A percentile compares a stretch with the other conserved stretches of the same genome.
These are phyloP conservation scores for Phytopythium chamaehyphon DNA, from an alignment of 352 stramenopile species.

Conservation along the genomic window DNA sequence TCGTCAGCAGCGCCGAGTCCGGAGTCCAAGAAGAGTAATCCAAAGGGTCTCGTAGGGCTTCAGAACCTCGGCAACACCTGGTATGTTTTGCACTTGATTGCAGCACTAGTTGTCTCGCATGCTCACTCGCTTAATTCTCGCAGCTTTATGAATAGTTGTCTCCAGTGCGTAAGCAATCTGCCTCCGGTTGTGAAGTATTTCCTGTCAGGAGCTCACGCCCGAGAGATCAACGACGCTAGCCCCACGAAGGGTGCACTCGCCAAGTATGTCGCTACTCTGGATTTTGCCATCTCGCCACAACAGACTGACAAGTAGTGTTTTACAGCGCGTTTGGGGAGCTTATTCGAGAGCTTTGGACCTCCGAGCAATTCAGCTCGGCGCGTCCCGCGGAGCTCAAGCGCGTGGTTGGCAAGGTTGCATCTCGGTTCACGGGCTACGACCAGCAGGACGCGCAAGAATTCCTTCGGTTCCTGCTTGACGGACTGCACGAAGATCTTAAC, in stretches of 20 bases:
- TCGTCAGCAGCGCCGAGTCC: constrained; percentile 7
- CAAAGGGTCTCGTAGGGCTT: constrained; percentile 49
- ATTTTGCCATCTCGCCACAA: background rate
- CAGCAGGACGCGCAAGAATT: constrained; percentile 91
- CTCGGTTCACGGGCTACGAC: constrained; percentile 76
- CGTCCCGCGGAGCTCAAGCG: constrained; percentile 66
- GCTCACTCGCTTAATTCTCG: background rate
- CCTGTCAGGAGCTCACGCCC: constrained; percentile 28
- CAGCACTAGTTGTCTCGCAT: background rate
- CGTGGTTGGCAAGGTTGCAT: constrained; percentile 68
- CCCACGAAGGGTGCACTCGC: constrained; percentile 57
- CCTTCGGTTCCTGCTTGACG: constrained; percentile 85
- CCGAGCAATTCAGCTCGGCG: constrained; percentile 47
- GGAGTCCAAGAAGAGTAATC: constrained; percentile 21
- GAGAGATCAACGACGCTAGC: constrained; percentile 56
- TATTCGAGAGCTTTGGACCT: constrained; percentile 62
- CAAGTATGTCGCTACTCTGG: constrained; percentile 12
- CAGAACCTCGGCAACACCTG: constrained; percentile 83
- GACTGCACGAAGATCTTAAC: constrained; percentile 86
- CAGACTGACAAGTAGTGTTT: background rate
- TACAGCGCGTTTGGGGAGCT: constrained; percentile 65
- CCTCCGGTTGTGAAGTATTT: constrained; percentile 55
- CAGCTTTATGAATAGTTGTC: constrained; percentile 87
- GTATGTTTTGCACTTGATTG: constrained; percentile 15
- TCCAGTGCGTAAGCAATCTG: constrained; percentile 80